Evolutionary conservation across 2,329 filamentous ascomycete genomes (phyloP).

Genomic region (Exophiala sideris): DNA sequence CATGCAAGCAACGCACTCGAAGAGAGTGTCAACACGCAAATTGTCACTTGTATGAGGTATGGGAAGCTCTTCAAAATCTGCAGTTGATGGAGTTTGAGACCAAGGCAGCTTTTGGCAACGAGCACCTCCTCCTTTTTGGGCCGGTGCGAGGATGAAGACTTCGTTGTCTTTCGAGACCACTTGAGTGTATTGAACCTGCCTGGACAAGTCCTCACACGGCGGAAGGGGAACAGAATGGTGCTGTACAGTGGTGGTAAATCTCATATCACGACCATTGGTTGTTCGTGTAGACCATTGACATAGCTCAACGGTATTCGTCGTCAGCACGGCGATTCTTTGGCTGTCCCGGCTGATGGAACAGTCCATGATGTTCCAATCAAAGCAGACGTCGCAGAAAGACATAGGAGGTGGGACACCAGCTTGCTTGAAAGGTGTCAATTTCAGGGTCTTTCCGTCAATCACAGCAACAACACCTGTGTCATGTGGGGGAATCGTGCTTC

Average conservation of each 20-base stretch:
- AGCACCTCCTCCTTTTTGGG: slow-evolving; percentile 32
- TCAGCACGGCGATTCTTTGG: slow-evolving; percentile 67
- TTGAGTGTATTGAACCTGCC: slow-evolving; percentile 33
- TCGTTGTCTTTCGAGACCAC: slow-evolving; percentile 46
- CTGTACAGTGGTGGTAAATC: slow-evolving; percentile 44
- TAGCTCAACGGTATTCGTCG: slow-evolving; percentile 62
- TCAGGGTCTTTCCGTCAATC: slow-evolving; percentile 76
- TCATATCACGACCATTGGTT: slow-evolving; percentile 48
- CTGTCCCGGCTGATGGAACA: slow-evolving; percentile 68
- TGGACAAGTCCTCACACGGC: neutral
- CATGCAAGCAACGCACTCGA: slow-evolving; percentile 12
- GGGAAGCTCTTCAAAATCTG: slow-evolving; percentile 5
- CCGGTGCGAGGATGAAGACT: slow-evolving; percentile 41
- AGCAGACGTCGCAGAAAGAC: slow-evolving; percentile 70
- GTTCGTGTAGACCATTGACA: slow-evolving; percentile 62
- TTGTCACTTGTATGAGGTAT: slow-evolving; percentile 6
- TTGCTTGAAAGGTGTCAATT: slow-evolving; percentile 77
- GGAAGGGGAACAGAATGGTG: slow-evolving; percentile 17
- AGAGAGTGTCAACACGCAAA: slow-evolving; percentile 17
- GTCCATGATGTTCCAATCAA: slow-evolving; percentile 65
- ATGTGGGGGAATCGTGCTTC: slow-evolving; percentile 65
- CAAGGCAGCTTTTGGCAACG: slow-evolving; percentile 26
- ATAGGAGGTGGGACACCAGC: slow-evolving; percentile 92
- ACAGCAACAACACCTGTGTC: slow-evolving; percentile 80
- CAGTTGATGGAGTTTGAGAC: neutral